Evolutionary conservation across 495 filamentous ascomycete genomes (phyloP), one percentile per base, ranked within the genome.

Genomic region (Trichoderma asperelloides): DNA sequence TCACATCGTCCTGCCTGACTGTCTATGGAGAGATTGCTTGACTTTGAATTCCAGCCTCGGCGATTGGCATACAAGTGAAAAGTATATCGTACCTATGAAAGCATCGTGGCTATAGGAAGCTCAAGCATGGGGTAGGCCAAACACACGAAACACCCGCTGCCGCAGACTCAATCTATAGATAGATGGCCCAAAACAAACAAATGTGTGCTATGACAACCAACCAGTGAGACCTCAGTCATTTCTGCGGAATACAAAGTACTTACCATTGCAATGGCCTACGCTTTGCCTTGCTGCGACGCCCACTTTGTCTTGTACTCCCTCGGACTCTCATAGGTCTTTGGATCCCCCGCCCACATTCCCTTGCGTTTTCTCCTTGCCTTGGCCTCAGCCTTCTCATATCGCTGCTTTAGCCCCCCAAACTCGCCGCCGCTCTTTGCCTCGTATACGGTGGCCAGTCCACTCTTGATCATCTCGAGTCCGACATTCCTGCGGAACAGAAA

Each of bases 381-480:
- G 73, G 74, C 82, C 78, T 98, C 93, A 1, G 88, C 88, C 23
- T 77, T 78, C 68, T 87, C 80, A 75, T 97, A 98, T 66, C 81
- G 80, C 65, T 79, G 78, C 68, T 87, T 84, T 66, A 82, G 74
- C 41, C 86, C 85, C 4, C 95, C 95, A 79, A 95, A 98, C 75
- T 98, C 95, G 2, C 87, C 87, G 9, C 92, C 93, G 12, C 78
- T 83, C 78, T 93, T 97, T 25, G 90, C 93, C 76, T 98, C 95
- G 73, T 97, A 98, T 5, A 96, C 88, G 0, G 90, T 93, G 21
- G 94, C 96, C 69, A 95, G 75, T 2, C 95, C 95, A 30, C 76
- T 81, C 76, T 84, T 88, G 69, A 98, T 74, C 93, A 98, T 94
- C 75, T 95, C 90, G 68, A 91, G 80, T 2, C 93, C 92, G 8